Evolutionary conservation across 148 eudicot genomes (phyloP), one percentile per base, ranked within the genome.

Genomic region (Amaranthus hypochondriacus): DNA sequence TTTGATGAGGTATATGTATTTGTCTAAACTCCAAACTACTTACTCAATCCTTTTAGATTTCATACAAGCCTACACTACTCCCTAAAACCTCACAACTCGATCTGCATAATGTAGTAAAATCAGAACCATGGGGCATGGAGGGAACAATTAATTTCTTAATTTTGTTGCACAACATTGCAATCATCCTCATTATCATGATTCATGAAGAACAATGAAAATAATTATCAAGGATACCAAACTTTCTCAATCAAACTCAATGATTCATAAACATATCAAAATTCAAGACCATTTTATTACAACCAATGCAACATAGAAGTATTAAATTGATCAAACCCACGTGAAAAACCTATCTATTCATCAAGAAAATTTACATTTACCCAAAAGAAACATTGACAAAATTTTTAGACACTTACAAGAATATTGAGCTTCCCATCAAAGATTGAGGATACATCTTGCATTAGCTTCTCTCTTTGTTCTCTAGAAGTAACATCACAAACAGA

Each of bases 381-480:
- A 66, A 47, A 3, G 9, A 48, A 5, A 56, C 2, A 4, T 28
- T 15, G 4, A 61, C 11, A 68, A 58, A 50, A 13, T n/a, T 50
- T 6, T 47, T 15, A 60, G 21, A 70, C 18, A 84, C 97, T 77
- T 77, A 94, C 97, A 77, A 94, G 96, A 76, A 94, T 87, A 75
- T 91, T 82, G 73, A 94, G 97, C 72, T 89, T 94, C 66, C 97
- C 97, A 74, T 61, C n/a, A 66, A 91, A 94, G 49, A 80, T 42
- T 18, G 90, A 76, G 39, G 93, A 87, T 11, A 82, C 97, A 68
- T 82, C 85, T 47, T 82, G 84, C 56, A 91, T 66, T 3, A 94
- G 82, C 75, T 86, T 79, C 62, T 68, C 73, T 59, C 97, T 78
- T 64, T 88, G 92, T 43, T 78, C 75, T 18, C 82, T 74, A 73